Base-by-base conservation (phyloP, 2,329 filamentous ascomycete genomes). In the Capronia americana region DNA sequence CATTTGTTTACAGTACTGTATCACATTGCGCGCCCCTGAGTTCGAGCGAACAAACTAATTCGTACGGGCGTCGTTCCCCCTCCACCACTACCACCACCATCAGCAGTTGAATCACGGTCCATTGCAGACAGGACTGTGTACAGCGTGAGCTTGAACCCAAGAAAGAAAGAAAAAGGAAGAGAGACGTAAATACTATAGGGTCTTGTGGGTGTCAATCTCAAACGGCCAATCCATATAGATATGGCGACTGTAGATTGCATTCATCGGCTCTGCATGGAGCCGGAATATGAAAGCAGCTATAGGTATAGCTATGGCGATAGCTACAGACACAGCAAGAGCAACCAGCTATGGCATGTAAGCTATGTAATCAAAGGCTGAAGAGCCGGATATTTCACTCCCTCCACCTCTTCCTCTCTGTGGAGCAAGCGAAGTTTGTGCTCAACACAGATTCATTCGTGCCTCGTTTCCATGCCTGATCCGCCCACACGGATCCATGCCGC, bases 361-460 rank as follows among this genome's bases (percentile, higher is more conserved):
- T 8, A 44, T 44, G 6, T 20, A 44, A 44, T n/a, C 38, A 44
- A 8, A 14, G 63, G 68, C 68, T 68, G 68, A 70, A 67, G 65
- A 70, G 68, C 68, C 68, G 55, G 65, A 70, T 63, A 61, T 70
- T 68, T 70, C 57, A 57, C 46, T 44, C 23, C 14, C 41, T 17
- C 63, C 14, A 17, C 5, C 34, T 41, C 34, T 50, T 4, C 41
- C 20, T 12, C 23, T 51, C 4, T 17, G 6, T 26, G 4, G 14
- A 34, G 32, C 17, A 51, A 51, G 48, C 48, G 4, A 51, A 28
- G 48, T 34, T 30, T 34, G 32, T 34, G 32, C 32, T 10, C 38
- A 17, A 44, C 17, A 44, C 17, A 44, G 7, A n/a, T 5, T 34
- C 32, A n/a, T 44, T n/a, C 38, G 20, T 44, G 7, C 38, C 38